Percentiles rank a stretch among this genome's conserved stretches.
phyloP scores from a whole-genome alignment of 2,329 filamentous ascomycete genomes.

The Cryphonectria nitschkei region DNA sequence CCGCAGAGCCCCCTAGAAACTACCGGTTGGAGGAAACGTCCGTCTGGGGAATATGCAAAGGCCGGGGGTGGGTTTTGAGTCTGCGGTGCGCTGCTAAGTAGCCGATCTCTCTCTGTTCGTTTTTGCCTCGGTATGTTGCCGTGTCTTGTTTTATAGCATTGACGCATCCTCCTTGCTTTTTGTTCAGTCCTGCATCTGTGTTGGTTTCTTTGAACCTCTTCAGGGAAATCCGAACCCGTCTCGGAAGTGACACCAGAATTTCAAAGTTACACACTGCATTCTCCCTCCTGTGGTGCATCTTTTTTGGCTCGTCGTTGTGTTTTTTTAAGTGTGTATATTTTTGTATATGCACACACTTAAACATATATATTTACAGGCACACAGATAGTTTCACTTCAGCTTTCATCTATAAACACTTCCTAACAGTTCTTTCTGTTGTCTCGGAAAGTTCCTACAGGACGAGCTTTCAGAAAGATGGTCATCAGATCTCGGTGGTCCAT shows the following conservation, averaged over 20 bases:
- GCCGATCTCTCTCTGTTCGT: neutral
- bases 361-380: neutral
- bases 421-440: neutral
- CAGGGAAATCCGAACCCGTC: neutral
- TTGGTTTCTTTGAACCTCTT: neutral
- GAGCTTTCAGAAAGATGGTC: slow-evolving; percentile 42
- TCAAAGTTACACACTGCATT: neutral
- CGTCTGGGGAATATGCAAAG: neutral
- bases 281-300: neutral
- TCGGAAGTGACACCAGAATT: neutral
- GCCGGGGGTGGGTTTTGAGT: neutral
- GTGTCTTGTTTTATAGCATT: neutral
- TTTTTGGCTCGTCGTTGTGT: neutral
- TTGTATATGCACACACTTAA: neutral
- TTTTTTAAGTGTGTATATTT: neutral
- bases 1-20: neutral
- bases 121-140: neutral
- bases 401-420: neutral
- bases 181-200: neutral
- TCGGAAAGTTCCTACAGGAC: neutral
- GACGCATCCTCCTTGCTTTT: neutral
- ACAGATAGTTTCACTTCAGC: neutral
- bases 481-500: slow-evolving; percentile 52
- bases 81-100: neutral
- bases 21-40: neutral